Evolutionary conservation across 805 yeast species (phyloP).

Genomic region (Yamadazyma tumulicola): DNA sequence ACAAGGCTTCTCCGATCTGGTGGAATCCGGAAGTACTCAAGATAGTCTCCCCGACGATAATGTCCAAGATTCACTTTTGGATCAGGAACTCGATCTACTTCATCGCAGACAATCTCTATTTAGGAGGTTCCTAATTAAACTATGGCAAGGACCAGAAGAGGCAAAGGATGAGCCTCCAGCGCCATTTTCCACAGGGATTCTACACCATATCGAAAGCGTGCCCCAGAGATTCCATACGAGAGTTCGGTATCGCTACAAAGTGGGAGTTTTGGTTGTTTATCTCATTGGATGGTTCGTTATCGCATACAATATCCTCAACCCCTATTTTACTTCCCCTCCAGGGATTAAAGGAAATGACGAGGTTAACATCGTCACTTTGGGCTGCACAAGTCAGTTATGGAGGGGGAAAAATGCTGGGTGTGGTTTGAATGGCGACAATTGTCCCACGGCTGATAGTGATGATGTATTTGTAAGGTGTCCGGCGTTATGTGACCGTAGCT

Average conservation of each 20-base stretch:
- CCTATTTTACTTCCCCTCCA: constrained; percentile 46
- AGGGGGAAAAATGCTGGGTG: constrained; percentile 71
- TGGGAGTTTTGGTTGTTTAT: constrained; percentile 34
- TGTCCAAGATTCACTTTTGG: background rate
- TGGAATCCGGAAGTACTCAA: too few species aligned
- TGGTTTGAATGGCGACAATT: constrained; percentile 65
- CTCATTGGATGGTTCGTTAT: constrained; percentile 43
- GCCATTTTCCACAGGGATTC: constrained; percentile 17
- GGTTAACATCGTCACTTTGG: constrained; percentile 29
- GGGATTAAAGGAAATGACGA: constrained; percentile 13
- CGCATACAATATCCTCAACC: constrained; percentile 35
- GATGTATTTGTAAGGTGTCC: constrained; percentile 72
- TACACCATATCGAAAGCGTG: constrained; percentile 9
- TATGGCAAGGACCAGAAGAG: constrained; percentile 57
- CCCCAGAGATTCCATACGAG: constrained; percentile 21
- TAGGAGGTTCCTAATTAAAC: constrained; percentile 1
- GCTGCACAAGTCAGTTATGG: constrained; percentile 62
- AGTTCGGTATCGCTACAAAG: constrained; percentile 22
- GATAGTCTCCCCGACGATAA: too few species aligned
- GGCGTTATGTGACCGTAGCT: constrained; percentile 77
- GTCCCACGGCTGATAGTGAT: constrained; percentile 44
- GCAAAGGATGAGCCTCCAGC: constrained; percentile 49
- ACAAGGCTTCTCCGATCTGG: too few species aligned
- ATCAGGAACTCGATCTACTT: background rate
- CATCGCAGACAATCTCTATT: background rate